Base-by-base conservation (phyloP, 371 early-diverging fungal species). In the Haplosporangium sp. region DNA sequence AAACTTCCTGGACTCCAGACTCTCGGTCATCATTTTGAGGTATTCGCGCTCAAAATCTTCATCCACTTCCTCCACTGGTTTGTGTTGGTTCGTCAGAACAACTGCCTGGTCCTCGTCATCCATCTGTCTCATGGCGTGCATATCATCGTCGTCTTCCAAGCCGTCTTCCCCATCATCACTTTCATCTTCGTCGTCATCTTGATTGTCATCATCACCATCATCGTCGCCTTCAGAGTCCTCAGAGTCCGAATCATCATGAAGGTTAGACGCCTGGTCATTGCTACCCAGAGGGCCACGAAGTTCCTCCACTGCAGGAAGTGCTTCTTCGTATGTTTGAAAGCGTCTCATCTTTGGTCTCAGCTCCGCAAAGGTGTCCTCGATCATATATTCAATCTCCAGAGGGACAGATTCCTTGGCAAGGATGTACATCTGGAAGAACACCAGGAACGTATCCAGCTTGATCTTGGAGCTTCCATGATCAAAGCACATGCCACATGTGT, bases 401-500 rank as follows among this genome's bases (percentile, higher is more conserved):
- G 98, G 95, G 37, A 94, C 82, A 16, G 86, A 84, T 41, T 85
- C 82, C 81, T 98, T 98, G 51, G 93, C 88, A 18, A 93, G 73
- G 10, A 95, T 82, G 74, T 98, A 98, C 89, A 98, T 87, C 88
- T 94, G 94, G 80, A 95, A 90, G 67, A 91, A 90, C 0, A 85
- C 83, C 43, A 95, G 74, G 80, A 94, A 96, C 41, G 87, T 73
- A 74, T 94, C 92, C 40, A 95, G 71, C 57, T 88, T 89, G 61
- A 83, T 86, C 60, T 89, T 92, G 7, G 87, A 81, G 29, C 81
- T 82, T 11, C 93, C 94, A 41, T 89, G 80, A 67, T 93, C 91
- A 82, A 97, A 94, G 73, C 90, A 91, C 80, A 87, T 85, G 12
- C 98, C 96, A 66, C 98, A 97, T 0, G 95, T 91, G 55, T 95